Conservation (phyloP, 805 yeast genomes). For the Blastobotrys terrestris region DNA sequence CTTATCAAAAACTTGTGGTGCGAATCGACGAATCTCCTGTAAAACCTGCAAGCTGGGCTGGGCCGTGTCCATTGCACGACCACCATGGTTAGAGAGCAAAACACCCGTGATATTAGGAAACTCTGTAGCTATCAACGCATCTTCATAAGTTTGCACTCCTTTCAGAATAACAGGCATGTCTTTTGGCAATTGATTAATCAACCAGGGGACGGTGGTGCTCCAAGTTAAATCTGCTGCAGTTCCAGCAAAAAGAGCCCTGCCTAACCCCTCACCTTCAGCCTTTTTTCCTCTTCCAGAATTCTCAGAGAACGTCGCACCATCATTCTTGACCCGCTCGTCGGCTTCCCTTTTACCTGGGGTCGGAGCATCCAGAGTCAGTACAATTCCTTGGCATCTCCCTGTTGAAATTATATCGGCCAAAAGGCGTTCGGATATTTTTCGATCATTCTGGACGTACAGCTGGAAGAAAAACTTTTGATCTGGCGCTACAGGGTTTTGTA, state of each 20-base stretch:
- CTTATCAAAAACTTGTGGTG: conserved; percentile 37
- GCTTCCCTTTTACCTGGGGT: conserved; percentile 49
- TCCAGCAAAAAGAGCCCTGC: conserved; percentile 27
- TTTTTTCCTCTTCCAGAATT: conserved; percentile 20
- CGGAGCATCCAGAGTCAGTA: conserved; percentile 53
- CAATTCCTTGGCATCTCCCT: conserved; percentile 39
- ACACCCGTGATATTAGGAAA: conserved; percentile 51
- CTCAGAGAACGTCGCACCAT: conserved; percentile 20
- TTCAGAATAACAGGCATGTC: conserved; percentile 47
- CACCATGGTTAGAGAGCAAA: conserved; percentile 69
- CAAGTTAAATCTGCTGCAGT: conserved; percentile 27
- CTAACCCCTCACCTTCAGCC: conserved; percentile 23
- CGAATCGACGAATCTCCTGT: conserved; percentile 40
- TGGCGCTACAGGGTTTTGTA: conserved; percentile 21
- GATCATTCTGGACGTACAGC: conserved; percentile 27
- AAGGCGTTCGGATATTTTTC: conserved; percentile 21
- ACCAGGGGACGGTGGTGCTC: conserved; percentile 27
- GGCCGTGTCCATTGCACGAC: conserved; percentile 60
- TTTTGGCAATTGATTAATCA: conserved; percentile 27
- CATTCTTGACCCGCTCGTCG: conserved; percentile 30
- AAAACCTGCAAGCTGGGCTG: conserved; percentile 58
- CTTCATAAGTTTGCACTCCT: conserved; percentile 65
- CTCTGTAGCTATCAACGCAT: conserved; percentile 50
- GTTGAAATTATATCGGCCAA: conserved; percentile 24
- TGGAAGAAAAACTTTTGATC: conserved; percentile 25